Percentiles rank a stretch among this genome's conserved stretches.
Conservation (phyloP, 257 asterid genomes). For the Solanum habrochaites region DNA sequence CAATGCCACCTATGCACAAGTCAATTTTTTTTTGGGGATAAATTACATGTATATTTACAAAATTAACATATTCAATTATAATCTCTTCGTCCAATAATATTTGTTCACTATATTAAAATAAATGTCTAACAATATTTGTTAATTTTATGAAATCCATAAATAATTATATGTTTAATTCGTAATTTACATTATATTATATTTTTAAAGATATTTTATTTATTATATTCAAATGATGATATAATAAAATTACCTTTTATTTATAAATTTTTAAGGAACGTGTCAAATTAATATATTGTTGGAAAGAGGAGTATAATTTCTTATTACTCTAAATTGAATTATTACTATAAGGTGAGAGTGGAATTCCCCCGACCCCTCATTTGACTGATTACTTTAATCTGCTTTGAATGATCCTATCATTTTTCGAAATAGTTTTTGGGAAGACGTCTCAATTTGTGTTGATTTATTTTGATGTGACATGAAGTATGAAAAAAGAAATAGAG, state of each 20-base stretch:
- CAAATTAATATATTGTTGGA: no score
- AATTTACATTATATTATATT: no score
- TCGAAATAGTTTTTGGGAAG: not conserved
- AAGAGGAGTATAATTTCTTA: not conserved
- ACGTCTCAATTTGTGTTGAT: not conserved
- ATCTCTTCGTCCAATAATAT: no score
- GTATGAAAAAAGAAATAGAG: not conserved
- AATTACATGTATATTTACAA: not conserved
- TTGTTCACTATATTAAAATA: no score
- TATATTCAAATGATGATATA: no score
- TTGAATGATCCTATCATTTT: not conserved
- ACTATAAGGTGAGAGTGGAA: not conserved
- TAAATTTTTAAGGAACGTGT: accelerated
- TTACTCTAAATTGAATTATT: not conserved
- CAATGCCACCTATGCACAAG: not conserved
- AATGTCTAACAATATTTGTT: no score
- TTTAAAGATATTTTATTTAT: no score
- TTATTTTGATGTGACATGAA: not conserved
- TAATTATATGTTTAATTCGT: no score
- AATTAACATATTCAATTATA: no score
- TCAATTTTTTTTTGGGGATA: no score
- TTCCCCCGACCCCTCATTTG: not conserved
- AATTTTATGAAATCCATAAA: no score
- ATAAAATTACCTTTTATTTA: no score
- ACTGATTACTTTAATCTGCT: not conserved